These are phyloP conservation scores for Brassica nigra DNA, from an alignment of 345 rosid species.

Conservation along the genomic window DNA sequence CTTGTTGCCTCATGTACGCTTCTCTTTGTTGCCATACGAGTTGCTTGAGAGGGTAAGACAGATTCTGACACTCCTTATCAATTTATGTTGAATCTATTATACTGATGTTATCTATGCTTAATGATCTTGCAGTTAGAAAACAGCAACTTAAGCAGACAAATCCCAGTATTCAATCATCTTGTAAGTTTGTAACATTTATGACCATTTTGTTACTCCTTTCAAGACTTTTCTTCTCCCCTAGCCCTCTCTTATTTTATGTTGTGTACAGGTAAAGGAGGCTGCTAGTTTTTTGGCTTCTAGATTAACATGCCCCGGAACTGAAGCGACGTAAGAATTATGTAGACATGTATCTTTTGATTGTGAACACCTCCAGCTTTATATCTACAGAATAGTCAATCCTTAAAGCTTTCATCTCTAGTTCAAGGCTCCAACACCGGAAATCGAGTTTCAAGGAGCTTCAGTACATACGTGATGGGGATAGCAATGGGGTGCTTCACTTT, in stretches of 20 bases:
- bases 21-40: conserved; percentile 65
- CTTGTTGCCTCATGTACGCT: conserved; percentile 72
- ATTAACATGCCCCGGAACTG: conserved; percentile 46
- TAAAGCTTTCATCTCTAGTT: conserved; percentile 38
- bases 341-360: neutral
- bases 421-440: conserved; percentile 74
- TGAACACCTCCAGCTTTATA: conserved; percentile 14
- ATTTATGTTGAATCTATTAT: neutral
- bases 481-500: conserved; percentile 87
- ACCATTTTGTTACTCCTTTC: neutral
- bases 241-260: conserved; percentile 25
- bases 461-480: conserved; percentile 96
- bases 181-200: conserved; percentile 52
- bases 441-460: conserved; percentile 96
- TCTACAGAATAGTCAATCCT: neutral
- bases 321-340: conserved; percentile 54
- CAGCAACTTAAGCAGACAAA: conserved; percentile 58
- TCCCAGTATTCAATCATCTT: conserved; percentile 50
- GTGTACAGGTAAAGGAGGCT: conserved; percentile 70
- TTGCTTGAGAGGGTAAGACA: conserved; percentile 69
- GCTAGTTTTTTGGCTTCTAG: conserved; percentile 48
- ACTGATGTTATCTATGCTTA: conserved; percentile 23
- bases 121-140: conserved; percentile 64
- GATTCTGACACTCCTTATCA: conserved; percentile 7
- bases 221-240: neutral